Conservation (phyloP, 1,284 basidiomycete genomes). For the Fistulinella cinereoalba region DNA sequence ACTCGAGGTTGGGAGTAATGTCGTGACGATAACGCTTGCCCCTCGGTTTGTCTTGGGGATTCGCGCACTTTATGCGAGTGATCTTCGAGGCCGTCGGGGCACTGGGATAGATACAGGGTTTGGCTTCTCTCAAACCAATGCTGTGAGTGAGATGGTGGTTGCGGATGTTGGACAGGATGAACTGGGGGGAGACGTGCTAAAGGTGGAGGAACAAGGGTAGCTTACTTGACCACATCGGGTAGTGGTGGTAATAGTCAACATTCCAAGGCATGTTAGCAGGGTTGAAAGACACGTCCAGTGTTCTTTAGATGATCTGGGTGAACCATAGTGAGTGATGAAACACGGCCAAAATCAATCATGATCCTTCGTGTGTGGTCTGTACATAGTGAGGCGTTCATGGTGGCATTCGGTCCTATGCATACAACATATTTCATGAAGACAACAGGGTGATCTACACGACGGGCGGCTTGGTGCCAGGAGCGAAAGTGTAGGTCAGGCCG, state of each 20-base stretch:
- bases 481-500: constrained; percentile 87
- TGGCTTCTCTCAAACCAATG: background rate
- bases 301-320: no score
- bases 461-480: constrained; percentile 74
- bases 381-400: background rate
- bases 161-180: background rate
- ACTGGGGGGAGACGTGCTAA: background rate
- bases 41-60: background rate
- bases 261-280: no score
- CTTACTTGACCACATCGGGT: no score
- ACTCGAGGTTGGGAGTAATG: no score
- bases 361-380: no score
- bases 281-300: no score
- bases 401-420: constrained; percentile 13
- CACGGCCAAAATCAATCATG: no score
- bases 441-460: constrained; percentile 44
- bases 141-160: background rate
- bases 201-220: no score
- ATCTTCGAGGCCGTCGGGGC: background rate
- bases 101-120: background rate
- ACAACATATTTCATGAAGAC: constrained; percentile 11
- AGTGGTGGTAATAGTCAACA: no score
- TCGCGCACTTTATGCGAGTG: background rate
- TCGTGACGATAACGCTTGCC: background rate
- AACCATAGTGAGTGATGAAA: no score